Evolutionary conservation across 2,329 filamentous ascomycete genomes (phyloP), one percentile per base, ranked within the genome.

Genomic region (Diaporthe destruens): DNA sequence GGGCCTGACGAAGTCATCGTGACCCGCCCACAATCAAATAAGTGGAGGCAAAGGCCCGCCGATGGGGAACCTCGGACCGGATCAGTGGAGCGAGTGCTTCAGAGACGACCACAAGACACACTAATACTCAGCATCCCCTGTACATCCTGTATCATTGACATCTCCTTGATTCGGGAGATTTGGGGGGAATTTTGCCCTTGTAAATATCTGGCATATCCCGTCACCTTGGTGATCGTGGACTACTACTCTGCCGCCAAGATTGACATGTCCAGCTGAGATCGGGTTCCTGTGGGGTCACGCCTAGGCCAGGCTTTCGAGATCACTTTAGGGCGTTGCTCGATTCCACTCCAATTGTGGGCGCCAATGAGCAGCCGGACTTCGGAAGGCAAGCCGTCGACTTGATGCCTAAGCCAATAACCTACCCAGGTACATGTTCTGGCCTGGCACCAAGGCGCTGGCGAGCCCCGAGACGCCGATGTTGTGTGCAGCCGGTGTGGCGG

Each of bases 31-130:
- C 47, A 53, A 53, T 53, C n/a, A 39, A 25, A 39, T 20, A 25
- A 18, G 61, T 66, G 61, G 61, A 53, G 61, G 47, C 61, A 7
- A 65, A 14, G 61, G n/a, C n/a, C 61, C 29, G 61, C 61, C 14
- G 47, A 39, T 66, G 44, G 61, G 16, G 61, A 18, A 65, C 39
- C 44, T 36, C 61, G 61, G 29, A 25, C 29, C 32, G 47, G 61
- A 53, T 32, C n/a, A 36, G 61, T 66, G 61, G 47, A 66, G 47
- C n/a, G n/a, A 29, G 47, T 53, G 32, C 20, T 66, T 51, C 61
- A 34, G 44, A 36, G 16, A 25, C 12, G 39, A 12, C n/a, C 61
- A 66, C 47, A 14, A 20, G 47, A 39, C 47, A 51, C 12, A 47
- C n/a, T n/a, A n/a, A n/a, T n/a, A n/a, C n/a, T n/a, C n/a, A n/a